A percentile compares a stretch with the other conserved stretches of the same genome.
Evolutionary conservation across 495 filamentous ascomycete species (phyloP).

Genomic region (Aspergillus sclerotiicarbonarius): DNA sequence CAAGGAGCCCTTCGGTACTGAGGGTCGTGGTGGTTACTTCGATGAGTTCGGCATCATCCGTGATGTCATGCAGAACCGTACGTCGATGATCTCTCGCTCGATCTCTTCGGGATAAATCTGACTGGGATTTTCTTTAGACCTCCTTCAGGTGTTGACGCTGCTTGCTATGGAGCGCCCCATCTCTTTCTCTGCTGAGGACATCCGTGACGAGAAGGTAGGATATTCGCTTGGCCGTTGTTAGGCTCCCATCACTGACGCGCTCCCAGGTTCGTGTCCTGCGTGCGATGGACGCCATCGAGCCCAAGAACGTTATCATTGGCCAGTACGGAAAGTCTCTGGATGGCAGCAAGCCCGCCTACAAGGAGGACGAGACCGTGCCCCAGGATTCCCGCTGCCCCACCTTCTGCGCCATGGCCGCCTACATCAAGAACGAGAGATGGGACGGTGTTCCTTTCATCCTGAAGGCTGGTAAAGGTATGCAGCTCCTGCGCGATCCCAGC

Average conservation of each 20-base stretch:
- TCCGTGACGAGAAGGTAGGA: slow-evolving; percentile 93
- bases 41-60: slow-evolving; percentile 99
- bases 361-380: slow-evolving; percentile 98
- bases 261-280: slow-evolving; percentile 74
- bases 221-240: background rate
- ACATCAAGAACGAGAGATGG: slow-evolving; percentile 99
- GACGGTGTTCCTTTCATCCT: slow-evolving; percentile 99
- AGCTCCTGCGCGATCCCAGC: background rate
- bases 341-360: slow-evolving; percentile 95
- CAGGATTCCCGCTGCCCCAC: slow-evolving; percentile 97
- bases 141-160: slow-evolving; percentile 93
- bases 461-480: slow-evolving; percentile 88
- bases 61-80: slow-evolving; percentile 95
- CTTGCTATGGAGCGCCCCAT: slow-evolving; percentile 98
- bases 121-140: slow-evolving; percentile 47
- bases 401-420: slow-evolving; percentile 94
- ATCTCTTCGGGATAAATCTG: slow-evolving; percentile 18
- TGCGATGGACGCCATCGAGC: slow-evolving; percentile 91
- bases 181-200: slow-evolving; percentile 97
- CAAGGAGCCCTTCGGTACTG: slow-evolving; percentile 99
- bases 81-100: slow-evolving; percentile 14
- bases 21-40: slow-evolving; percentile 98
- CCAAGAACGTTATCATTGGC: slow-evolving; percentile 99
- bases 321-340: slow-evolving; percentile 97
- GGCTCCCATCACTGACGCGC: background rate